Percentiles rank a stretch among this genome's conserved stretches.
Evolutionary conservation across 129 eudicot genomes (phyloP).

Genomic region (Flaveria bidentis): DNA sequence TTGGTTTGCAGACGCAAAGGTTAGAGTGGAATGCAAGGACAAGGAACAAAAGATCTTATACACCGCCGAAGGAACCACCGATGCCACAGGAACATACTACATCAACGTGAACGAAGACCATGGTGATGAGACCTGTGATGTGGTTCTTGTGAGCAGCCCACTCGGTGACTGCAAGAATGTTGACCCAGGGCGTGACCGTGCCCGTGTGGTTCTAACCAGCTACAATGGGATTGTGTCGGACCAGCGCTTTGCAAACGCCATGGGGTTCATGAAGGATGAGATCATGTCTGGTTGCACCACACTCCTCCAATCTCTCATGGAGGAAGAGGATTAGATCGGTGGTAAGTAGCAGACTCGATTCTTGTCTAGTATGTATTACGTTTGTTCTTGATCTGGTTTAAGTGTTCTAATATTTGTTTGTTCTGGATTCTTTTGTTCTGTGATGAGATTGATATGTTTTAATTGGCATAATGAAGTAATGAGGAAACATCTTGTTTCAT

Average conservation of each 20-base stretch:
- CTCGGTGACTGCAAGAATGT: conserved; percentile 37
- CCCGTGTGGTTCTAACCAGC: conserved; percentile 58
- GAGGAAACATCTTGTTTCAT: conserved; percentile 20
- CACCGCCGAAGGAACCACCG: conserved; percentile 45
- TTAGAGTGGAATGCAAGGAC: conserved; percentile 56
- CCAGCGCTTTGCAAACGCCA: conserved; percentile 50
- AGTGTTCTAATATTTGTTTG: conserved; percentile 24
- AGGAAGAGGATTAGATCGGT: conserved; percentile 40
- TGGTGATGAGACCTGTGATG: conserved; percentile 49
- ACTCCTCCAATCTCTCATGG: conserved; percentile 48
- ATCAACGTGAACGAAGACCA: conserved; percentile 54
- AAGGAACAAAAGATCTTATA: conserved; percentile 46
- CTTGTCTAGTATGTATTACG: conserved; percentile 21
- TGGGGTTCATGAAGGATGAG: conserved; percentile 61
- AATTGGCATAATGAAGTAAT: conserved; percentile 16
- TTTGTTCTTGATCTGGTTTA: neutral
- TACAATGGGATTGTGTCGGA: conserved; percentile 55
- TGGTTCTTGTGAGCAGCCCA: conserved; percentile 72
- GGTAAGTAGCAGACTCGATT: conserved; percentile 19
- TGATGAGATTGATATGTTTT: conserved; percentile 23
- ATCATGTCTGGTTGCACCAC: conserved; percentile 51
- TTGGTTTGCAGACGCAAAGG: conserved; percentile 51
- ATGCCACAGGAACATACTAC: conserved; percentile 54
- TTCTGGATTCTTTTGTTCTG: conserved; percentile 22
- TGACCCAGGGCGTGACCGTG: conserved; percentile 64